Conservation (phyloP, 1,139 yeast genomes). For the Diutina sp. region DNA sequence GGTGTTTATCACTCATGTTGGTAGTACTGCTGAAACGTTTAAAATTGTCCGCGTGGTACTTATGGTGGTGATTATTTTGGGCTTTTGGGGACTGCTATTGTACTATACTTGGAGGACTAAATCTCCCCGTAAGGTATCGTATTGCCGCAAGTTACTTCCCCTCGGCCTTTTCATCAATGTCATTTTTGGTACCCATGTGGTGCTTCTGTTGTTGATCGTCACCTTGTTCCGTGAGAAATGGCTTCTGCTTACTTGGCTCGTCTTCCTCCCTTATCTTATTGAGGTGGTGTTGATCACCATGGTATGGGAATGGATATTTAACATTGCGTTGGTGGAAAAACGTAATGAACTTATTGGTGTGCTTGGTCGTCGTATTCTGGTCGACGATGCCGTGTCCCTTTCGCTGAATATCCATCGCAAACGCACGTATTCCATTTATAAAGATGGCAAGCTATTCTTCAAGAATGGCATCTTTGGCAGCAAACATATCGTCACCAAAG, state of each 20-base stretch:
- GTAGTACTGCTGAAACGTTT: not conserved
- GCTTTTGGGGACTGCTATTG: not conserved
- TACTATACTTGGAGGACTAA: not conserved
- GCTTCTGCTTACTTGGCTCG: constrained; percentile 27
- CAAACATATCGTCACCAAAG: not conserved
- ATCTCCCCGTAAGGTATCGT: constrained; percentile 9
- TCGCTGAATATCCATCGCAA: constrained; percentile 1
- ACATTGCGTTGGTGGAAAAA: constrained; percentile 28
- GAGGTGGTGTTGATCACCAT: constrained; percentile 27
- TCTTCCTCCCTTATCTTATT: constrained; percentile 20
- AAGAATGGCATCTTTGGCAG: not conserved
- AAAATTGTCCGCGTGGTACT: not conserved
- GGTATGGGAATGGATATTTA: constrained; percentile 41
- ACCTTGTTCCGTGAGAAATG: constrained; percentile 15
- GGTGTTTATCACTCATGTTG: not conserved
- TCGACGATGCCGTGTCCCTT: constrained; percentile 18
- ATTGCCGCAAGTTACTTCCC: constrained; percentile 24
- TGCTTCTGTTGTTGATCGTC: constrained; percentile 17
- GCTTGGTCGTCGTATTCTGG: constrained; percentile 32
- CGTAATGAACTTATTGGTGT: constrained; percentile 32
- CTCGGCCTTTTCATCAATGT: constrained; percentile 27
- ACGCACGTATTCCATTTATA: not conserved
- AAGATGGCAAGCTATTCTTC: not conserved
- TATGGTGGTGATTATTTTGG: not conserved
- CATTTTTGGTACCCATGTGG: constrained; percentile 16